Evolutionary conservation across 352 stramenopile genomes (phyloP).

Genomic region (Phytophthora pseudosyringae): DNA sequence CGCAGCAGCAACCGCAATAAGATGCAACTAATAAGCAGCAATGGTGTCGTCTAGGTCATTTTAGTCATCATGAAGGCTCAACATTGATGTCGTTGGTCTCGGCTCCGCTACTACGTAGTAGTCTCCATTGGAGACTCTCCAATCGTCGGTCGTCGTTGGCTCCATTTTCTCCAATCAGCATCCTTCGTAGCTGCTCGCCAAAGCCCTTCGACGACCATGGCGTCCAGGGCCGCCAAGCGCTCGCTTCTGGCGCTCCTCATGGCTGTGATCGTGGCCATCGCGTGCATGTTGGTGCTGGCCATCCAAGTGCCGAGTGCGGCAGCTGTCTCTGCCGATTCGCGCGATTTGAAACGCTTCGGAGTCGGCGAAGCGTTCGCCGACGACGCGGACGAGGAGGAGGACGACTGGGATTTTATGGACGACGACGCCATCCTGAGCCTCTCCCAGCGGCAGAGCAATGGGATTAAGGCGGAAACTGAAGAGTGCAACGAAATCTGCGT

Average conservation of each 20-base stretch:
- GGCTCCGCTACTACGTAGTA: background rate
- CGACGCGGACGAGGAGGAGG: constrained; percentile 54
- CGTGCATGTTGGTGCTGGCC: constrained; percentile 25
- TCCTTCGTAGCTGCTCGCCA: constrained; percentile 6
- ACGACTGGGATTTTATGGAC: constrained; percentile 74
- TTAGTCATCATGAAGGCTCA: no score
- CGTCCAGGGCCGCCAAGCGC: constrained; percentile 12
- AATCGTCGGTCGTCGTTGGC: no score
- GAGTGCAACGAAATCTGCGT: constrained; percentile 33
- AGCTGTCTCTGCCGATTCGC: background rate
- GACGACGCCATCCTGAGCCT: constrained; percentile 49
- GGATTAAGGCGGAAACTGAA: background rate
- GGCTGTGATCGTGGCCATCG: constrained; percentile 25
- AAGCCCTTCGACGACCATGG: constrained; percentile 6
- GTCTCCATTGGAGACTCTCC: no score
- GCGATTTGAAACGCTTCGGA: constrained; percentile 20
- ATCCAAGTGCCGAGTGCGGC: constrained; percentile 25
- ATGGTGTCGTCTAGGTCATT: background rate
- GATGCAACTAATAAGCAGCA: background rate
- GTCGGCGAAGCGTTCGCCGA: constrained; percentile 37
- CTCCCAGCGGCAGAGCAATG: constrained; percentile 6
- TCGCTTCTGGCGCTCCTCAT: constrained; percentile 21
- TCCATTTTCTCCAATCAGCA: constrained; percentile 32
- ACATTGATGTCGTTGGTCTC: constrained; percentile 1
- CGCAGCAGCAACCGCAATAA: background rate